These are phyloP conservation scores for Vicia sativa DNA, from an alignment of 306 rosid species.

Conservation along the genomic window DNA sequence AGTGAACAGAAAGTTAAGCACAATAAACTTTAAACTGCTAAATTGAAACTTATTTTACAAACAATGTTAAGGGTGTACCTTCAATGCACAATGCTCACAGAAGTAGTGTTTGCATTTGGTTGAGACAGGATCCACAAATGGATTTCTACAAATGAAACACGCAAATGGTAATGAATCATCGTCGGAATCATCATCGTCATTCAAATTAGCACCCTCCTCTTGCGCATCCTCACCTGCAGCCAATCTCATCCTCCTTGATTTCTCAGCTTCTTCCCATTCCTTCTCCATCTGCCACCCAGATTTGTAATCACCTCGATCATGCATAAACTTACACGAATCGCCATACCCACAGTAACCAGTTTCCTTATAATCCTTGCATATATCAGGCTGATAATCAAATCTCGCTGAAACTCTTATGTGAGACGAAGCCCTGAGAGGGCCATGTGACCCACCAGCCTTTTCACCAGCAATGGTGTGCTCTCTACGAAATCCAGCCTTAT, in stretches of 20 bases:
- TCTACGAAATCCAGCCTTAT: conserved; percentile 23
- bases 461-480: conserved; percentile 17
- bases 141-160: conserved; percentile 18
- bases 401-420: neutral
- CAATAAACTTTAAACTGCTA: neutral
- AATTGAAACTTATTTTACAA: neutral
- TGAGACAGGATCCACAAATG: conserved; percentile 17
- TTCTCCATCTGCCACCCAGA: conserved; percentile 25
- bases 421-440: conserved; percentile 22
- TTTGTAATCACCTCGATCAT: conserved; percentile 15
- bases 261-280: conserved; percentile 23
- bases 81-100: conserved; percentile 14
- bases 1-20: neutral
- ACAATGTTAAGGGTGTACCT: neutral
- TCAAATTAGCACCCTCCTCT: neutral
- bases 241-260: conserved; percentile 8
- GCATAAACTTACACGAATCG: conserved; percentile 8
- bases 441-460: conserved; percentile 20
- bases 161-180: conserved; percentile 12
- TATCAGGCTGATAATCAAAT: conserved; percentile 20
- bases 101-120: conserved; percentile 20
- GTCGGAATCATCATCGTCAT: neutral
- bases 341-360: conserved; percentile 13
- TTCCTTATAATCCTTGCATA: conserved; percentile 19
- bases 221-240: conserved; percentile 11